A percentile compares a stretch with the other conserved stretches of the same genome.
These are phyloP conservation scores for Arthroderma uncinatum DNA, from an alignment of 2,329 filamentous ascomycete species.

Conservation along the genomic window DNA sequence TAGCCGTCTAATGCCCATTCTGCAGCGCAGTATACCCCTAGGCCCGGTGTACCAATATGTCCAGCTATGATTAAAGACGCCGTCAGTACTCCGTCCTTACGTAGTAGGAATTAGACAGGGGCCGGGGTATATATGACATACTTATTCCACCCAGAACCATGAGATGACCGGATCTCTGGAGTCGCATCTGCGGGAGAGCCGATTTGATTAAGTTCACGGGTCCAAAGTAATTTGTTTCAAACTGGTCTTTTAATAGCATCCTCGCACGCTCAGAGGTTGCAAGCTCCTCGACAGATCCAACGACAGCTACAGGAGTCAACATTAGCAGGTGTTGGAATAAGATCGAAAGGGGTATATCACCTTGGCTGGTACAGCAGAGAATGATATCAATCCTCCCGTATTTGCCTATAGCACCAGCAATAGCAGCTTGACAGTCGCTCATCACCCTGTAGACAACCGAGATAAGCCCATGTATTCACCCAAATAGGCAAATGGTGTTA, in stretches of 20 bases:
- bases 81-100: neutral
- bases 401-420: conserved; percentile 72
- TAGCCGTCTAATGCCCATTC: conserved; percentile 94
- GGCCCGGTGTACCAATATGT: conserved; percentile 82
- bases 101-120: neutral
- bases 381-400: conserved; percentile 86
- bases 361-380: conserved; percentile 79
- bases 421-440: conserved; percentile 67
- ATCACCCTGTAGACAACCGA: conserved; percentile 37
- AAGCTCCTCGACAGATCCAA: conserved; percentile 86
- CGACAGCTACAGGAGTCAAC: conserved; percentile 48
- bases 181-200: conserved; percentile 64
- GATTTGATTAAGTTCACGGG: conserved; percentile 95
- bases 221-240: conserved; percentile 89
- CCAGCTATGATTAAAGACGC: conserved; percentile 43
- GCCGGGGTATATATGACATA: conserved; percentile 21
- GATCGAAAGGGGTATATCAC: conserved; percentile 32
- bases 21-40: conserved; percentile 82
- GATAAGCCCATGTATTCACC: neutral
- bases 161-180: conserved; percentile 75
- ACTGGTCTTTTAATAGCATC: conserved; percentile 77
- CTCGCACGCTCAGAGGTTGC: conserved; percentile 60
- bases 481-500: neutral
- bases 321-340: conserved; percentile 8
- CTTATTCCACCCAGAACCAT: conserved; percentile 79